A percentile compares a stretch with the other conserved stretches of the same genome.
These are phyloP conservation scores for Cutaneotrichosporon curvatum DNA, from an alignment of 1,284 basidiomycete genomes.

Conservation along the genomic window DNA sequence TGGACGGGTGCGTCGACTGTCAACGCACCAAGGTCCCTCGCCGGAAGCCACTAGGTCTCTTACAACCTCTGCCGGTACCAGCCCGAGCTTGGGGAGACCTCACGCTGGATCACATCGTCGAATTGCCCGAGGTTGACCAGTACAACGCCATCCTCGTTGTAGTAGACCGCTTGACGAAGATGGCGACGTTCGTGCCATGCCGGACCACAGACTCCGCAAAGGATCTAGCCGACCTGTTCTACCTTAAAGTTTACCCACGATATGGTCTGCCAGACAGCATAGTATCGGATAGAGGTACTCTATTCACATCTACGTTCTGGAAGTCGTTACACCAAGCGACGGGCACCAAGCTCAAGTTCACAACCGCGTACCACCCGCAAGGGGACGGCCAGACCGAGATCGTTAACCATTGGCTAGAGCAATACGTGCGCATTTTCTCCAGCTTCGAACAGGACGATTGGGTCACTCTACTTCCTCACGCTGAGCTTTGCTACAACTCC, in stretches of 20 bases:
- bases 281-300: not conserved
- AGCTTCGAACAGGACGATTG: constrained; percentile 49
- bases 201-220: not conserved
- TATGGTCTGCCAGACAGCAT: not conserved
- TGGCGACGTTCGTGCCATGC: not conserved
- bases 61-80: constrained; percentile 41
- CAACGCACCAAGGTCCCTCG: constrained; percentile 33
- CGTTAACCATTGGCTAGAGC: constrained; percentile 23
- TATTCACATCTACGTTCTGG: constrained; percentile 14
- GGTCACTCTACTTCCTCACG: constrained; percentile 16
- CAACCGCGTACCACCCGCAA: constrained; percentile 28
- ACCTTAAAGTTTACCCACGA: constrained; percentile 14
- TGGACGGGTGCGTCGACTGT: constrained; percentile 40
- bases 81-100: constrained; percentile 44
- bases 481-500: constrained; percentile 52
- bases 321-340: not conserved
- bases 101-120: constrained; percentile 49
- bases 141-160: constrained; percentile 46
- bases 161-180: constrained; percentile 42
- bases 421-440: constrained; percentile 23
- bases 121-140: constrained; percentile 44
- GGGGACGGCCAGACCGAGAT: constrained; percentile 27
- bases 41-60: constrained; percentile 42
- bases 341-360: not conserved
- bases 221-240: not conserved